These are phyloP conservation scores for Phialemoniopsis sp. DNA, from an alignment of 2,329 filamentous ascomycete genomes.

Conservation along the genomic window DNA sequence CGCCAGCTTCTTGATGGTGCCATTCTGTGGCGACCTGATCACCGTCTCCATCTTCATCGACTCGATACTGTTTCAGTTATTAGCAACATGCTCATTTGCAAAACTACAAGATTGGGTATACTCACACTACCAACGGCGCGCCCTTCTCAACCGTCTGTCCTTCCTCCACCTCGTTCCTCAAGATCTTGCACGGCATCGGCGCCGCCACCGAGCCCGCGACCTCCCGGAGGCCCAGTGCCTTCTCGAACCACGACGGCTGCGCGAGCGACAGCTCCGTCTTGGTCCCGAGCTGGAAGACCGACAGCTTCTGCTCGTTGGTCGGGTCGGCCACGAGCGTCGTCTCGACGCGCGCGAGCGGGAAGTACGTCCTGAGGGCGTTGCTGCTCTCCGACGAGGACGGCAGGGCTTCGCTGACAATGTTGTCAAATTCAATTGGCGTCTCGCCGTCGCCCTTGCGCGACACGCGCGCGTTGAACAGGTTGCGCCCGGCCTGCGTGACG, in stretches of 20 bases:
- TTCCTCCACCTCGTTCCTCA: constrained; percentile 82
- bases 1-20: constrained; percentile 66
- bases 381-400: background rate
- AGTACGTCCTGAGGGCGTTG: constrained; percentile 64
- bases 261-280: constrained; percentile 56
- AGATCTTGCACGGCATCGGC: constrained; percentile 96
- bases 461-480: constrained; percentile 42
- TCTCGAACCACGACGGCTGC: constrained; percentile 76
- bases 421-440: constrained; percentile 32
- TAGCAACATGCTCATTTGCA: constrained; percentile 10
- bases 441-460: constrained; percentile 34
- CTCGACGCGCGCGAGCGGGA: constrained; percentile 73
- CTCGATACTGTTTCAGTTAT: constrained; percentile 55
- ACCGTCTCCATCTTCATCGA: constrained; percentile 91
- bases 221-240: constrained; percentile 81
- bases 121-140: constrained; percentile 77
- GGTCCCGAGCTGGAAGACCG: constrained; percentile 69
- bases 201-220: constrained; percentile 77
- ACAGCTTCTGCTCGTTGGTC: constrained; percentile 52
- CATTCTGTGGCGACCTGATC: constrained; percentile 71
- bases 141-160: constrained; percentile 83
- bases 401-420: constrained; percentile 36
- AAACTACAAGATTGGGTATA: constrained; percentile 10
- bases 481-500: constrained; percentile 42
- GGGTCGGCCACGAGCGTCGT: constrained; percentile 68